Evolutionary conservation across 768 basidiomycete species (phyloP).

Genomic region (Panaeolus cyanescens): DNA sequence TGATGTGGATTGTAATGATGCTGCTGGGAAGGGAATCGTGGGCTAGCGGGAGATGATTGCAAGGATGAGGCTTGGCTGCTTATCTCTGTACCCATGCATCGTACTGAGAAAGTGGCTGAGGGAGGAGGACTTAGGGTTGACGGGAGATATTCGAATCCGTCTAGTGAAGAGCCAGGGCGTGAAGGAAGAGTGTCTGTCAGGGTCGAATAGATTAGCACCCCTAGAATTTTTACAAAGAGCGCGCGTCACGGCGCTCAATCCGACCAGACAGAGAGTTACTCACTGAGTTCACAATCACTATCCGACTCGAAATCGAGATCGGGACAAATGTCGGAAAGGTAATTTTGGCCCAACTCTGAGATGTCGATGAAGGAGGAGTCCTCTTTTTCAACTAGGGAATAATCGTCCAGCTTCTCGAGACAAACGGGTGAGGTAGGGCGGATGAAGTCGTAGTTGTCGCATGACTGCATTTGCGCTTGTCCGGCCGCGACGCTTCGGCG

Average conservation of each 20-base stretch:
- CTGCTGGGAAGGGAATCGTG: neutral
- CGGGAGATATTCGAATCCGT: neutral
- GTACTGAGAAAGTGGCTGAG: neutral
- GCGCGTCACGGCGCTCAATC: neutral
- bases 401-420: neutral
- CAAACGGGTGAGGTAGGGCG: neutral
- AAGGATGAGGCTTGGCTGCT: neutral
- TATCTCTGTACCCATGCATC: neutral
- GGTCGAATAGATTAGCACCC: neutral
- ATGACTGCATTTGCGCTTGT: neutral
- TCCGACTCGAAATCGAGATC: slow-evolving; percentile 7
- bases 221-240: neutral
- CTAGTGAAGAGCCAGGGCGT: slow-evolving; percentile 4
- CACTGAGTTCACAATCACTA: slow-evolving; percentile 3
- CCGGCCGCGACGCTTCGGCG: neutral
- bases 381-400: neutral
- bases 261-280: neutral
- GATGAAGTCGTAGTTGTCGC: neutral
- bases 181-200: slow-evolving; percentile 9
- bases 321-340: slow-evolving; percentile 4
- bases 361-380: neutral
- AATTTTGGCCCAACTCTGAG: slow-evolving; percentile 1
- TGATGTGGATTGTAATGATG: neutral
- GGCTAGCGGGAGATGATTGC: neutral
- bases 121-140: neutral